A percentile compares a stretch with the other conserved stretches of the same genome.
These are phyloP conservation scores for Clarireedia sp. DNA, from an alignment of 2,329 filamentous ascomycete genomes.

Conservation along the genomic window DNA sequence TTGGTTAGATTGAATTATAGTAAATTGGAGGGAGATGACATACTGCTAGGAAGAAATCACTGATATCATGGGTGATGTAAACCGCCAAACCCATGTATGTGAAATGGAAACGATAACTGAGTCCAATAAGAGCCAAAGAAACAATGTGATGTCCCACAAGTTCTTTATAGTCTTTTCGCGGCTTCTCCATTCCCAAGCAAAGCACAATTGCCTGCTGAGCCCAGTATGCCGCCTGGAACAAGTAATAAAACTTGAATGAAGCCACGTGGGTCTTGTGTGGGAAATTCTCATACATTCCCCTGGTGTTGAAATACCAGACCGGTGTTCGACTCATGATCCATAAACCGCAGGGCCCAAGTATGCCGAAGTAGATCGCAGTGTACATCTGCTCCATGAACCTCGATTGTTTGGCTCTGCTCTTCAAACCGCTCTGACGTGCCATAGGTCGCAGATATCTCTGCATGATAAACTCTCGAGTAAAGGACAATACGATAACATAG, in stretches of 20 bases:
- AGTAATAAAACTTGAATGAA: conserved; percentile 86
- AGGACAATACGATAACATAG: conserved; percentile 82
- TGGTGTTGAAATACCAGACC: conserved; percentile 92
- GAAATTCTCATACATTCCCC: conserved; percentile 81
- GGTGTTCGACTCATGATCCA: conserved; percentile 86
- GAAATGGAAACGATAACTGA: conserved; percentile 94
- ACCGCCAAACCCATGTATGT: conserved; percentile 90
- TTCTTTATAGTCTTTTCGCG: conserved; percentile 89
- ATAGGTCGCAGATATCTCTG: conserved; percentile 76
- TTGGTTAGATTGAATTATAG: not conserved
- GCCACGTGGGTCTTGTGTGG: conserved; percentile 76
- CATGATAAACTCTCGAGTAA: conserved; percentile 94
- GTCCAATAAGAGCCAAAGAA: conserved; percentile 70
- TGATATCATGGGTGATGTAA: conserved; percentile 90
- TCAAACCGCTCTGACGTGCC: conserved; percentile 61
- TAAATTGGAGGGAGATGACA: conserved; percentile 29
- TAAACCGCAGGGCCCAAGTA: conserved; percentile 75
- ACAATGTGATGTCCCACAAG: conserved; percentile 87
- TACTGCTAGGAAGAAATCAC: conserved; percentile 90
- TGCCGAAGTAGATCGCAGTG: conserved; percentile 79
- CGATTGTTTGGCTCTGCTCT: conserved; percentile 67
- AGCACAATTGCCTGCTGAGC: conserved; percentile 90
- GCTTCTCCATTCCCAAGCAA: conserved; percentile 80
- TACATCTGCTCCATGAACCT: conserved; percentile 96
- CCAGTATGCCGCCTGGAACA: conserved; percentile 93